Conservation (phyloP, 441 rosid genomes). For the Hypseocharis bilobata region DNA sequence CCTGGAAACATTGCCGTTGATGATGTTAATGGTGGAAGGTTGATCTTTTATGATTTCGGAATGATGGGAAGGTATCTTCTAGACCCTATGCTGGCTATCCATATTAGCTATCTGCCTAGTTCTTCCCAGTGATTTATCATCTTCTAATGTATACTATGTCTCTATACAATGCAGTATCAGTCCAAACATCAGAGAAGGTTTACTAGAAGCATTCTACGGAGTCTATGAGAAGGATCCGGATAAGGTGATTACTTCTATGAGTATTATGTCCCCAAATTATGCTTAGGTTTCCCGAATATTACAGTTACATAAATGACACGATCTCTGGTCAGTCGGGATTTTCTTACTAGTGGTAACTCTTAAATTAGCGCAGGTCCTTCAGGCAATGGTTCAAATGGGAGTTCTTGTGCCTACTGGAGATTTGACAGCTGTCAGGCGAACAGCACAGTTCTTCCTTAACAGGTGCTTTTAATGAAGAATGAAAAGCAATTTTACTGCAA, state of each 20-base stretch:
- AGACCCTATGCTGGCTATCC: constrained; percentile 13
- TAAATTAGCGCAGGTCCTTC: constrained; percentile 53
- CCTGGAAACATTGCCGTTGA: constrained; percentile 98
- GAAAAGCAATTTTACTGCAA: background rate
- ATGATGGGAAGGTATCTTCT: constrained; percentile 95
- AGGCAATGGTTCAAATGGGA: constrained; percentile 97
- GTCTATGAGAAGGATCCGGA: constrained; percentile 91
- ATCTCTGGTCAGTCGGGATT: constrained; percentile 14
- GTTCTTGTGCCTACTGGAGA: constrained; percentile 99
- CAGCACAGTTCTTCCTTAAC: constrained; percentile 86
- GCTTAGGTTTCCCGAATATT: constrained; percentile 11
- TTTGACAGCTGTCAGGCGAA: constrained; percentile 85
- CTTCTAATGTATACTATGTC: constrained; percentile 3
- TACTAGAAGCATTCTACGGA: constrained; percentile 82
- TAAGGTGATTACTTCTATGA: constrained; percentile 42
- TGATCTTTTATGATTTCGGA: constrained; percentile 94
- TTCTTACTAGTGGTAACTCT: constrained; percentile 10
- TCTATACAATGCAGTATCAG: constrained; percentile 57
- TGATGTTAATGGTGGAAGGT: constrained; percentile 93
- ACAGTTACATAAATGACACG: background rate
- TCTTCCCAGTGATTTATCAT: constrained; percentile 15
- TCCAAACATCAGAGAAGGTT: constrained; percentile 86
- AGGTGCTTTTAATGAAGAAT: constrained; percentile 38
- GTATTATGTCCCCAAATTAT: constrained; percentile 10
- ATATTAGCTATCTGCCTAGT: background rate